These are phyloP conservation scores for Claviceps purpurea DNA, from an alignment of 2,329 filamentous ascomycete genomes.

Conservation along the genomic window DNA sequence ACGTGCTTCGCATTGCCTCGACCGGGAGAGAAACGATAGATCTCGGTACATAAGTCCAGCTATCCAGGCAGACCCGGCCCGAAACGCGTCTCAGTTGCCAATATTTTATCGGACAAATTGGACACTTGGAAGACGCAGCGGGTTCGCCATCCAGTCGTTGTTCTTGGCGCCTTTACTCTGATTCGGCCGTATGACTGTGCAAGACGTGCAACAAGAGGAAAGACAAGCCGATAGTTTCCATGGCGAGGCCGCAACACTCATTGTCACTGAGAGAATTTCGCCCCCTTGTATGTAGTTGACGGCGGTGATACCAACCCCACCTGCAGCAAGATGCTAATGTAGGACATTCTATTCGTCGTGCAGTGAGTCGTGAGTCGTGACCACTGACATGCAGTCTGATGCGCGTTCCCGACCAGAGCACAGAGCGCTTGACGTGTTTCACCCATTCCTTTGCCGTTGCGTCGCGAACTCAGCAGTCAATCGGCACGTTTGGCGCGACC, in stretches of 20 bases:
- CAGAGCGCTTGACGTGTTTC: conserved; percentile 5
- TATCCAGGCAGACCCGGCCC: not conserved
- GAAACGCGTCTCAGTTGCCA: not conserved
- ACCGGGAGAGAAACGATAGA: not conserved
- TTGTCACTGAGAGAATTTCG: not conserved
- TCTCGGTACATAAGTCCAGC: not conserved
- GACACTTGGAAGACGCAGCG: too few relatives aligned
- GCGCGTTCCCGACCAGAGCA: not conserved
- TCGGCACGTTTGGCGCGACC: not conserved
- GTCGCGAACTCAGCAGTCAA: not conserved
- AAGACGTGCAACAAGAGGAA: not conserved
- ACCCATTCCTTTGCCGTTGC: conserved; percentile 1
- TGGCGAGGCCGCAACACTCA: not conserved
- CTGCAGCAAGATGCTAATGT: conserved; percentile 2
- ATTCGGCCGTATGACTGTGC: not conserved
- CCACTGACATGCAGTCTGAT: conserved; percentile 1
- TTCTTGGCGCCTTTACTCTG: not conserved
- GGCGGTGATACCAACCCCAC: not conserved
- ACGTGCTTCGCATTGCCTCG: not conserved
- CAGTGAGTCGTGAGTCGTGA: conserved; percentile 1
- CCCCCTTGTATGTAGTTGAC: not conserved
- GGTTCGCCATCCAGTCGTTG: not conserved
- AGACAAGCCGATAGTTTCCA: not conserved
- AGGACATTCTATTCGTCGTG: not conserved
- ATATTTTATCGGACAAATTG: not conserved